Evolutionary conservation across 2,329 filamentous ascomycete genomes (phyloP), one percentile per base, ranked within the genome.

Genomic region (Paecilomyces sp.): DNA sequence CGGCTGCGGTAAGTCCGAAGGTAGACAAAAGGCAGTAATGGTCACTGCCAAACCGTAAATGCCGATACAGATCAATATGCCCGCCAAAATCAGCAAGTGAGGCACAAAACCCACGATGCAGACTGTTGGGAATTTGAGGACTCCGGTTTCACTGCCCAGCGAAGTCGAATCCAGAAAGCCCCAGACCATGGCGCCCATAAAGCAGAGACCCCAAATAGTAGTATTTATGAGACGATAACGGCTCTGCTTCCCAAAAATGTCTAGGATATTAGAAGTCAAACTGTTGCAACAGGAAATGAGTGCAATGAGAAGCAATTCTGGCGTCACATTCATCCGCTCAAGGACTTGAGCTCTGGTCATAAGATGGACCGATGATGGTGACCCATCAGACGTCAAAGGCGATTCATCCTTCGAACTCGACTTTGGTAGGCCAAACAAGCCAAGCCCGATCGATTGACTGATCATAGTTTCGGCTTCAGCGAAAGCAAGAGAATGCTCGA

Each of bases 21-120:
- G 85, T 3, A 86, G 78, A 1, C 87, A 87, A 47, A 91, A 72
- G 0, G 90, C 88, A 0, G 91, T 93, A 5, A 97, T 81, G 0
- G 88, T 60, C 30, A 97, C 78, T 2, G 93, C 92, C 24, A 94
- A 67, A 0, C 77, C 77, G 71, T 97, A 97, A 55, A 99, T 95
- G 7, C 80, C 69, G 2, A 85, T 80, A 70, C 94, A 97, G 15
- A 88, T 77, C 4, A 85, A 61, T 54, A 97, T 96, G 0, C 93
- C 94, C 7, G 83, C 68, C 1, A 97, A 76, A 12, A 97, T 90
- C 25, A 96, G 79, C n/a, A 97, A 82, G 73, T 97, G 93, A 1
- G 94, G 94, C 36, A 97, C 89, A 72, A 97, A 97, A 0, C 93
- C 91, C 31, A 97, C 89, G 60, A 97, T 92, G 68, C 91, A 97